Evolutionary conservation across 2,329 filamentous ascomycete species (phyloP).

Genomic region (Ramularia endophylla): DNA sequence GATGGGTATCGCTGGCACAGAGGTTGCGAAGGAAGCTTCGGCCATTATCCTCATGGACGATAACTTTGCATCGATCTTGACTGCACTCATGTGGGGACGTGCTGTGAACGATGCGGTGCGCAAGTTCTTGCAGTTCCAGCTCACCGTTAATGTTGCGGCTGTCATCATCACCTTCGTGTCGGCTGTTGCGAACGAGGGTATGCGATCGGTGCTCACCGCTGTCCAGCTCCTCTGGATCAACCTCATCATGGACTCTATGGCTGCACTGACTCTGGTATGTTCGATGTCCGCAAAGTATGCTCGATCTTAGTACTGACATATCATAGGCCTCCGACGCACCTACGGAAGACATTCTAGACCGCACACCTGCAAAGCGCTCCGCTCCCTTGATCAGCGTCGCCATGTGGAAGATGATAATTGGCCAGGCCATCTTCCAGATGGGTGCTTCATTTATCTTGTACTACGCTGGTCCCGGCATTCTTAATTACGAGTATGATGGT

Average conservation of each 20-base stretch:
- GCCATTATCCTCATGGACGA: conserved; percentile 58
- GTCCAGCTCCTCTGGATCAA: conserved; percentile 96
- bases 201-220: conserved; percentile 72
- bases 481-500: conserved; percentile 46
- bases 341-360: conserved; percentile 69
- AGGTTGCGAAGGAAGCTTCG: conserved; percentile 59
- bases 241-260: conserved; percentile 61
- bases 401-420: conserved; percentile 99
- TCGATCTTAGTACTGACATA: conserved; percentile 52
- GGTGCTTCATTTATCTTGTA: conserved; percentile 72
- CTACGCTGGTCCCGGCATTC: conserved; percentile 61
- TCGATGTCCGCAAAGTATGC: conserved; percentile 15
- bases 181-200: conserved; percentile 63
- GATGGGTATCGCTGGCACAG: conserved; percentile 61
- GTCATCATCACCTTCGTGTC: conserved; percentile 84
- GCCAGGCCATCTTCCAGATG: conserved; percentile 85
- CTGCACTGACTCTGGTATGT: background rate
- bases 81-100: conserved; percentile 56
- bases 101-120: conserved; percentile 52
- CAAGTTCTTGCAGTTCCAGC: conserved; percentile 61
- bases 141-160: conserved; percentile 87
- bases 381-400: conserved; percentile 73
- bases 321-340: conserved; percentile 71
- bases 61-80: conserved; percentile 58
- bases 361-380: conserved; percentile 69